phyloP scores from a whole-genome alignment of 2,329 filamentous ascomycete genomes.

The Cercospora zeina region DNA sequence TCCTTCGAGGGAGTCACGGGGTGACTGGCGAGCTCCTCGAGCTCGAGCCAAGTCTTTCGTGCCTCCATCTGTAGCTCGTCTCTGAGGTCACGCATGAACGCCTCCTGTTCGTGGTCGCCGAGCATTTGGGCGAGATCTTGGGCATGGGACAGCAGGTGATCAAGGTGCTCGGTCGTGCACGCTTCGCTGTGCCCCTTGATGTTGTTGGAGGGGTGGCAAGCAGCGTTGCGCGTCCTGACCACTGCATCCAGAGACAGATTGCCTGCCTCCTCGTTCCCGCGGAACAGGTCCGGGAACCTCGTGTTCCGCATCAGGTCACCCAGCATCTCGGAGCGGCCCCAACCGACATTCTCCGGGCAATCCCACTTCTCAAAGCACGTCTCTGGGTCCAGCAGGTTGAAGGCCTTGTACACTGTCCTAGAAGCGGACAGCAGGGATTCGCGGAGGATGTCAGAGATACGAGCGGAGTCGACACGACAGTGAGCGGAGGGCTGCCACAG shows the following conservation, averaged over 20 bases:
- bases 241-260: neutral
- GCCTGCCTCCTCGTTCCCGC: neutral
- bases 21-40: neutral
- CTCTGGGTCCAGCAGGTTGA: neutral
- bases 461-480: neutral
- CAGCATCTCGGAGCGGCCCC: constrained; percentile 2
- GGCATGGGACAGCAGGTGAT: neutral
- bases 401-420: constrained; percentile 5
- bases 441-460: neutral
- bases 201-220: neutral
- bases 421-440: neutral
- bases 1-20: neutral
- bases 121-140: constrained; percentile 9
- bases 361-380: constrained; percentile 5
- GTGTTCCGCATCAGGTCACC: neutral
- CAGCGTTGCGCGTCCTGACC: neutral
- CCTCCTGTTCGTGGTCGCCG: neutral
- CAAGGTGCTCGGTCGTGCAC: neutral
- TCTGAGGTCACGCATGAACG: neutral
- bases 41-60: constrained; percentile 3
- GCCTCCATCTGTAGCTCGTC: constrained; percentile 8
- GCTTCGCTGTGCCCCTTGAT: neutral
- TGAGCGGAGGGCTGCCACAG: neutral
- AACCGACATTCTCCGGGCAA: neutral
- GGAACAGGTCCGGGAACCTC: neutral